Evolutionary conservation across 352 stramenopile genomes (phyloP).

Genomic region (Phytophthora pluvialis): DNA sequence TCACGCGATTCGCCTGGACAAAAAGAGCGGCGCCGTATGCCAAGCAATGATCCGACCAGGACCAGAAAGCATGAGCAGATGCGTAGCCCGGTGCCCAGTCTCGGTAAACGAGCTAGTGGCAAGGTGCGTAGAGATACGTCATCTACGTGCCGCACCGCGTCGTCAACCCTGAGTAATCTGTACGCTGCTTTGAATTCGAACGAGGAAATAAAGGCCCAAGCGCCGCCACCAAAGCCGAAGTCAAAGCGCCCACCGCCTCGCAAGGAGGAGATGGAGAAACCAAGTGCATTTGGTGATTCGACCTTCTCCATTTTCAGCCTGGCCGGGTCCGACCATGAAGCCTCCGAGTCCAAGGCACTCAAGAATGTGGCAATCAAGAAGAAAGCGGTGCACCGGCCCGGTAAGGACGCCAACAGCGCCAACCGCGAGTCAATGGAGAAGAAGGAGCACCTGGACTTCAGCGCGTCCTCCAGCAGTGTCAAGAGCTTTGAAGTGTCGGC

Average conservation of each 20-base stretch:
- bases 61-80: slow-evolving; percentile 29
- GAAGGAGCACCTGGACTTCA: slow-evolving; percentile 50
- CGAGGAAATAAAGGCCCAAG: slow-evolving; percentile 21
- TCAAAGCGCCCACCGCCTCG: slow-evolving; percentile 21
- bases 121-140: slow-evolving; percentile 31
- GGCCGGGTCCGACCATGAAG: slow-evolving; percentile 50
- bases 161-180: slow-evolving; percentile 42
- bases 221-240: slow-evolving; percentile 16
- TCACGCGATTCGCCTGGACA: slow-evolving; percentile 24
- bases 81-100: slow-evolving; percentile 16
- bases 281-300: slow-evolving; percentile 38
- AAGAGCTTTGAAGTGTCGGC: slow-evolving; percentile 42
- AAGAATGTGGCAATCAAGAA: slow-evolving; percentile 28
- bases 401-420: slow-evolving; percentile 7
- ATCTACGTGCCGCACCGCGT: slow-evolving; percentile 41
- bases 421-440: slow-evolving; percentile 35
- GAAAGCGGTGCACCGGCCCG: slow-evolving; percentile 3
- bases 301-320: slow-evolving; percentile 57
- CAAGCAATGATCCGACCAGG: slow-evolving; percentile 10
- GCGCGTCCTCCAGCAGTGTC: slow-evolving; percentile 42
- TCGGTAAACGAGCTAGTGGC: slow-evolving; percentile 21
- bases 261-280: slow-evolving; percentile 26
- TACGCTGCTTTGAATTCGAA: slow-evolving; percentile 32
- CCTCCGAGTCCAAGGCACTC: slow-evolving; percentile 29
- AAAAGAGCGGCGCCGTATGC: slow-evolving; percentile 27